Evolutionary conservation across 192 early-diverging fungal genomes (phyloP).

Genomic region (Entomortierella lignicola): DNA sequence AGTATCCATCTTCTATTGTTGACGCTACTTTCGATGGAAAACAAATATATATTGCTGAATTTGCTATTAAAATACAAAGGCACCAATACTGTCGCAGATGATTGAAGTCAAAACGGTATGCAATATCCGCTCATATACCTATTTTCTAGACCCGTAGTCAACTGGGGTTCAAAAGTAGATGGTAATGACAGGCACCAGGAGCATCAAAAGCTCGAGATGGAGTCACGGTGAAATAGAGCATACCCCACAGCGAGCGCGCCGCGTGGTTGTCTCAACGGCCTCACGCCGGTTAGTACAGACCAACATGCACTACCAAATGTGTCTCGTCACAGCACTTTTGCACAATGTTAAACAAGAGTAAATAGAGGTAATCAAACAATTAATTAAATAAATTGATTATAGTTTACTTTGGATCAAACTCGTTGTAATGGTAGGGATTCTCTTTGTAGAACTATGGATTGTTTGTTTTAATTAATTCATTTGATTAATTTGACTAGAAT

Average conservation of each 20-base stretch:
- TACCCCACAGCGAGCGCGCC: constrained; percentile 26
- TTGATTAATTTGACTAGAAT: no score
- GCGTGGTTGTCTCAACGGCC: constrained; percentile 34
- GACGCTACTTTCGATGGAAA: constrained; percentile 2
- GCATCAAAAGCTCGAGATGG: constrained; percentile 22
- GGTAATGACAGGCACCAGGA: constrained; percentile 31
- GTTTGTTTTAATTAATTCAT: no score
- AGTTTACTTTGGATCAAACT: no score
- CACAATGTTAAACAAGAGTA: no score
- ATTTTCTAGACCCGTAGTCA: constrained; percentile 9
- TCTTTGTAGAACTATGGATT: no score
- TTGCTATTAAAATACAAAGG: constrained; percentile 11
- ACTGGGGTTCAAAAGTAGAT: constrained; percentile 17
- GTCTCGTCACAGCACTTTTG: constrained; percentile 6
- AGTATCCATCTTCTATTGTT: constrained; percentile 8
- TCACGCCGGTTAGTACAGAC: constrained; percentile 5
- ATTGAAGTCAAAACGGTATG: constrained; percentile 24
- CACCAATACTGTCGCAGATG: constrained; percentile 12
- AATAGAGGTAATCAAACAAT: no score
- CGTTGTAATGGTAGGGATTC: no score
- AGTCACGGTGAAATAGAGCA: constrained; percentile 12
- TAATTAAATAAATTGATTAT: no score
- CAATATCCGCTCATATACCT: constrained; percentile 14
- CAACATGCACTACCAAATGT: constrained; percentile 1
- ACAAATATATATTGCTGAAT: constrained; percentile 6